Evolutionary conservation across 2,329 filamentous ascomycete species (phyloP), one percentile per base, ranked within the genome.

Genomic region (Myotisia sp.): DNA sequence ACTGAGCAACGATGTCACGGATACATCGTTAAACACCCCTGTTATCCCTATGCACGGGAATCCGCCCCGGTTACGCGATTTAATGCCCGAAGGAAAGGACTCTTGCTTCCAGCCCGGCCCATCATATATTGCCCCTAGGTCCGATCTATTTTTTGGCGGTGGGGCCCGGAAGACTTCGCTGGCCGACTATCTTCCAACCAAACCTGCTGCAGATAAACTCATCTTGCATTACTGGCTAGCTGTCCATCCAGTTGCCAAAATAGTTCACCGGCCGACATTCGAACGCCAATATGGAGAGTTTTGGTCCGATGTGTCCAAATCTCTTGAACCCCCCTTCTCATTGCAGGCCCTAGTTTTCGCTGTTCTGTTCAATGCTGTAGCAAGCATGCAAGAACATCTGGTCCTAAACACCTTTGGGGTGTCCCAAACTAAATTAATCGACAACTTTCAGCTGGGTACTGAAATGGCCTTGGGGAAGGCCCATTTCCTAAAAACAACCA

Each of bases 261-360:
- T 73, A 23, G 63, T 82, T 1, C 79, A 85, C 50, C 64, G 70
- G 14, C 73, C 74, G 1, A 72, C 73, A 0, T 77, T 85, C 38
- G 70, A 81, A 48, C 59, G 59, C 12, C 66, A 74, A 28, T 84
- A 83, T 46, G 54, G 64, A 2, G 53, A 58, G 1, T 82, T 85
- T 46, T 82, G 78, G 75, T 64, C 67, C 3, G 65, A 73, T 27
- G 64, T 80, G 21, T 56, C 58, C 6, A 58, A 63, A 6, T 70
- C 71, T 3, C 64, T 69, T 26, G 75, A 82, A 51, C 77, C 78
- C 5, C 60, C 70, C 2, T 58, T 65, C 13, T 76, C 77, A 3
- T 63, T 73, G 8, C 77, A 83, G 51, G 75, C 78, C 1, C 59
- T 83, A 16, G 62, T 84, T 0, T 79, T 82, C 48, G 72, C 76